Percentiles rank a stretch among this genome's conserved stretches.
phyloP scores from a whole-genome alignment of 2,329 filamentous ascomycete genomes.

The Pseudogymnoascus sp. region DNA sequence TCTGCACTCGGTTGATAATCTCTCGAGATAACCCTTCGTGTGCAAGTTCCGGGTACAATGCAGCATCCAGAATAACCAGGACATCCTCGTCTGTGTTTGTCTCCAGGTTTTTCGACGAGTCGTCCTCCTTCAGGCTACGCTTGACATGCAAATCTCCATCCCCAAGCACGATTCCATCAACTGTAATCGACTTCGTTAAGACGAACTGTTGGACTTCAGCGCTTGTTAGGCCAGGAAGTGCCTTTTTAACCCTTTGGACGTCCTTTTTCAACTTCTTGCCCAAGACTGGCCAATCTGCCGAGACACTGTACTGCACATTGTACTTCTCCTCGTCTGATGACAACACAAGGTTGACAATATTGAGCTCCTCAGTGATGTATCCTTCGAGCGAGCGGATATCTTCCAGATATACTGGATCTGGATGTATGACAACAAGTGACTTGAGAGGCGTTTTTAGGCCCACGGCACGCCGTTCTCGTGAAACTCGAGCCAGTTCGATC shows the following conservation, averaged over 20 bases:
- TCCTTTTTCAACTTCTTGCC: slow-evolving; percentile 98
- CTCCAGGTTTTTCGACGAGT: slow-evolving; percentile 66
- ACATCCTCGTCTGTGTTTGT: slow-evolving; percentile 85
- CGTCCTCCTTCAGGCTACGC: slow-evolving; percentile 67
- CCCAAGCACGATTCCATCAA: slow-evolving; percentile 78
- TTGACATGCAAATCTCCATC: slow-evolving; percentile 78
- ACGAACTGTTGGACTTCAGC: slow-evolving; percentile 77
- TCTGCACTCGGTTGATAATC: slow-evolving; percentile 87
- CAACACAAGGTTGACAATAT: slow-evolving; percentile 76
- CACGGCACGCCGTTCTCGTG: slow-evolving; percentile 75
- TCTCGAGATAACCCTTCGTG: slow-evolving; percentile 86
- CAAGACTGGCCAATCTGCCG: slow-evolving; percentile 85
- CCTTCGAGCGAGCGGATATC: slow-evolving; percentile 77
- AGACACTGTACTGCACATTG: slow-evolving; percentile 83
- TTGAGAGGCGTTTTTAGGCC: slow-evolving; percentile 87
- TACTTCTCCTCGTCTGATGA: slow-evolving; percentile 84
- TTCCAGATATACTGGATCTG: slow-evolving; percentile 72
- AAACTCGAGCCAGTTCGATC: slow-evolving; percentile 82
- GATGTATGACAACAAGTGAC: slow-evolving; percentile 81
- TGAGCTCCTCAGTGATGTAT: slow-evolving; percentile 91
- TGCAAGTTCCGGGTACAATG: slow-evolving; percentile 74
- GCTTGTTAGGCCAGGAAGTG: slow-evolving; percentile 68
- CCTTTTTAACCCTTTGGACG: slow-evolving; percentile 83
- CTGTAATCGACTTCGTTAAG: slow-evolving; percentile 62
- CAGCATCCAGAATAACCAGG: slow-evolving; percentile 80